phyloP scores from a whole-genome alignment of 352 stramenopile genomes.

The Phytophthora niederhauseri region DNA sequence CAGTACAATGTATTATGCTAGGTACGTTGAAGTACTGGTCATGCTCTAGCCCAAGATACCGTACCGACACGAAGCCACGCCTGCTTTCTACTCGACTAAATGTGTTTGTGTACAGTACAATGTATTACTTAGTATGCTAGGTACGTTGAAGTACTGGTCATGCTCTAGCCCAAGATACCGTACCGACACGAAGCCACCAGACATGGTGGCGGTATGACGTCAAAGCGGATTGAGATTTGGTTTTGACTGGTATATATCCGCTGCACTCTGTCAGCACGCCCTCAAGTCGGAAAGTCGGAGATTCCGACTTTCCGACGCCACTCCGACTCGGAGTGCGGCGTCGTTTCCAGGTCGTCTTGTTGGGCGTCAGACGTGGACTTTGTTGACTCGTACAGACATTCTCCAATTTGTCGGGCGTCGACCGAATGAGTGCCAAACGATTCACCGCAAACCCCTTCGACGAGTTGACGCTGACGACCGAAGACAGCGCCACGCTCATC shows the following conservation, averaged over 20 bases:
- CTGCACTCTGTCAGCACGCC: not conserved
- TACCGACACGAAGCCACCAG: not conserved
- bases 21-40: not conserved
- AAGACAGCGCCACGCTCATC: not conserved
- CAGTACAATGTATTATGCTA: not conserved
- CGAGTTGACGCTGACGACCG: not conserved
- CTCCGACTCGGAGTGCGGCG: not conserved
- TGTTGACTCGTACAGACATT: not conserved
- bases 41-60: not conserved
- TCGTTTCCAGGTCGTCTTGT: not conserved
- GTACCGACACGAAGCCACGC: not conserved
- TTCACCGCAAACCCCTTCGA: conserved; percentile 1
- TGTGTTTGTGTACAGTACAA: not conserved
- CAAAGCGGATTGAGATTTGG: not conserved
- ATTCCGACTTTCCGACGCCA: not conserved
- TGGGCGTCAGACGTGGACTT: not conserved
- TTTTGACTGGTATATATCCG: not conserved
- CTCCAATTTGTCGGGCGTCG: not conserved
- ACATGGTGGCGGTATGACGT: not conserved
- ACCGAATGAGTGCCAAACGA: not conserved
- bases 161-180: not conserved
- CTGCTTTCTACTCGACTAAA: not conserved
- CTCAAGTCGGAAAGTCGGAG: not conserved
- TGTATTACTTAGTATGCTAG: not conserved
- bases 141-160: not conserved